A percentile compares a stretch with the other conserved stretches of the same genome.
These are phyloP conservation scores for Uronychia binucleata DNA, from an alignment of 73 alveolate species.

Conservation along the genomic window DNA sequence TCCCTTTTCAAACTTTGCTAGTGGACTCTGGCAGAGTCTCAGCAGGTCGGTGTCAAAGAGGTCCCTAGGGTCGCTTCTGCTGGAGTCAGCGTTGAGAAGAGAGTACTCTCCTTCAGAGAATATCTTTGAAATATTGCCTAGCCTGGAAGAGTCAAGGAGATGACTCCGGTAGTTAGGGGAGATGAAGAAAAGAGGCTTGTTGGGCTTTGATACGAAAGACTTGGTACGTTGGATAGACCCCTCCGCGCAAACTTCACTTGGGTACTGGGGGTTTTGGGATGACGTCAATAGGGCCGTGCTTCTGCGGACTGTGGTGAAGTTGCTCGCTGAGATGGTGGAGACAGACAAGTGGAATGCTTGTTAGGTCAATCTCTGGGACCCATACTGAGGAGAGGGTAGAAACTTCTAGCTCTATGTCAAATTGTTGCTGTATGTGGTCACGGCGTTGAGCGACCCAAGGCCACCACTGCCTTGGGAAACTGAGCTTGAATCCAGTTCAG, in stretches of 20 bases:
- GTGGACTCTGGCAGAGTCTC: not conserved
- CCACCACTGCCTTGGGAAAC: no score
- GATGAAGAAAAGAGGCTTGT: not conserved
- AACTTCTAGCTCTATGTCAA: no score
- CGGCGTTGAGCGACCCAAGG: no score
- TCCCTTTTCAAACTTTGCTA: not conserved
- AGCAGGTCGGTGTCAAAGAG: not conserved
- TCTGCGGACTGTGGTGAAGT: no score
- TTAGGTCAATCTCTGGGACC: no score
- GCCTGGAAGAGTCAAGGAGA: not conserved
- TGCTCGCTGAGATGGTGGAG: no score
- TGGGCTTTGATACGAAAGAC: not conserved
- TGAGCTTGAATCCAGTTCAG: no score
- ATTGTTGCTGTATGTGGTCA: no score
- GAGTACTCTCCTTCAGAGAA: not conserved
- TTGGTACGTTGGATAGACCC: not conserved
- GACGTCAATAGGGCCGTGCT: no score
- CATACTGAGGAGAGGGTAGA: no score
- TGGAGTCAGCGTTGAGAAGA: not conserved
- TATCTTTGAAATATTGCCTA: not conserved
- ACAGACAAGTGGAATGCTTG: no score
- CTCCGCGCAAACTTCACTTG: not conserved
- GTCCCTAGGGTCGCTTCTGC: not conserved
- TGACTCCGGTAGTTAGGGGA: not conserved
- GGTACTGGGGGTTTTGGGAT: no score